Conservation (phyloP, 768 basidiomycete genomes). For the Auriscalpium orientale region DNA sequence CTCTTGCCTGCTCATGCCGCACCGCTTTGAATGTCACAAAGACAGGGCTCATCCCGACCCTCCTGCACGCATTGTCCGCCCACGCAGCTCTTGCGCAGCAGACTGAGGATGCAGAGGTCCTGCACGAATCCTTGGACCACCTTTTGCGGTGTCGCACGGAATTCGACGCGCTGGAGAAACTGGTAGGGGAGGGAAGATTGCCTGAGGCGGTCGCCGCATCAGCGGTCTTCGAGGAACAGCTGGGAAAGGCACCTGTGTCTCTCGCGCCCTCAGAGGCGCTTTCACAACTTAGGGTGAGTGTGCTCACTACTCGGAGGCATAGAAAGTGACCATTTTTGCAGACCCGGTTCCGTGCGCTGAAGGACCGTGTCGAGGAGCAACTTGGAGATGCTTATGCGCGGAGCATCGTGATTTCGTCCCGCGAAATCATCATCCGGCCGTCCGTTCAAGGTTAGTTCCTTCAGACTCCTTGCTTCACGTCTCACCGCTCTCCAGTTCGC, state of each 20-base stretch:
- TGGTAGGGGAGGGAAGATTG: constrained; percentile 52
- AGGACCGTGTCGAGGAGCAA: constrained; percentile 62
- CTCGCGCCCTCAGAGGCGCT: constrained; percentile 46
- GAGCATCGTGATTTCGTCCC: constrained; percentile 44
- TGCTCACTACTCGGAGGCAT: background rate
- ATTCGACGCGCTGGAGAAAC: constrained; percentile 34
- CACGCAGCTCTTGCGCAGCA: constrained; percentile 63
- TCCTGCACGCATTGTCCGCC: constrained; percentile 45
- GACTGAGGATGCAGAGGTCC: constrained; percentile 44
- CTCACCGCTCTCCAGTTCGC: constrained; percentile 36
- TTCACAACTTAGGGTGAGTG: constrained; percentile 49
- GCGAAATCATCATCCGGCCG: constrained; percentile 41
- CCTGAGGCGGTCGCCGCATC: constrained; percentile 52
- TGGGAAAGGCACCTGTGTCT: constrained; percentile 43
- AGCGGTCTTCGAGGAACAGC: constrained; percentile 32
- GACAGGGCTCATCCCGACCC: constrained; percentile 60
- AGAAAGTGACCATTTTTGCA: constrained; percentile 21
- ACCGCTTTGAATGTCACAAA: constrained; percentile 24
- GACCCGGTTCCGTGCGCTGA: constrained; percentile 47
- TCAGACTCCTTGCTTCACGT: constrained; percentile 6
- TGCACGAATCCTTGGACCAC: constrained; percentile 45
- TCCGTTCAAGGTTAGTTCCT: constrained; percentile 42
- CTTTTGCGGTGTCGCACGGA: constrained; percentile 44
- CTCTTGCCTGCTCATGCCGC: constrained; percentile 5
- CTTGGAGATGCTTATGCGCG: constrained; percentile 60